Percentiles rank a stretch among this genome's conserved stretches.
phyloP scores from a whole-genome alignment of 495 filamentous ascomycete species.

The Aspergillus ostianus region DNA sequence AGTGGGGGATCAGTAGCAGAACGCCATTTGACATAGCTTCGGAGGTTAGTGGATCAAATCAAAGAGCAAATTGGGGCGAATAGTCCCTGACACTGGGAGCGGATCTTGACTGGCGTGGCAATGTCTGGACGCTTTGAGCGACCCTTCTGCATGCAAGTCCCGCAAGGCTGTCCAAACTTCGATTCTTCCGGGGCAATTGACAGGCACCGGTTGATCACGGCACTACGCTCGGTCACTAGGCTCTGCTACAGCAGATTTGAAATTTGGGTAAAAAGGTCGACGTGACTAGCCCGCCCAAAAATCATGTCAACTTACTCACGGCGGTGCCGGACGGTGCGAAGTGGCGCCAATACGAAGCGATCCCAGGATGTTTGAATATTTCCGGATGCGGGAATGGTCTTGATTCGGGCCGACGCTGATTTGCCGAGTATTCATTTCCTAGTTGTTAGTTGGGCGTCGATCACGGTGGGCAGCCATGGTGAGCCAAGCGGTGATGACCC shows the following conservation, averaged over 20 bases:
- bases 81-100: not conserved
- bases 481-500: too few species aligned
- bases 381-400: conserved; percentile 6
- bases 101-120: conserved; percentile 7
- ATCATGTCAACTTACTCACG: not conserved
- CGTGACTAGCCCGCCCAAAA: not conserved
- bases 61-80: not conserved
- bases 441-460: not conserved
- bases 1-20: conserved; percentile 7
- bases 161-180: conserved; percentile 6
- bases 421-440: not conserved
- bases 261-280: not conserved
- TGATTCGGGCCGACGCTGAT: not conserved
- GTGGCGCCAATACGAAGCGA: conserved; percentile 1
- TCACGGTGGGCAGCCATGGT: not conserved
- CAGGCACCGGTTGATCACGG: not conserved
- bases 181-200: not conserved
- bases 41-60: conserved; percentile 3
- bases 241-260: not conserved
- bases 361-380: conserved; percentile 7
- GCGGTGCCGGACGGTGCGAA: not conserved
- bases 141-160: conserved; percentile 4
- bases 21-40: conserved; percentile 2
- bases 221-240: conserved; percentile 10
- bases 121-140: conserved; percentile 12